Evolutionary conservation across 306 rosid genomes (phyloP).

Genomic region (Corylus avellana): DNA sequence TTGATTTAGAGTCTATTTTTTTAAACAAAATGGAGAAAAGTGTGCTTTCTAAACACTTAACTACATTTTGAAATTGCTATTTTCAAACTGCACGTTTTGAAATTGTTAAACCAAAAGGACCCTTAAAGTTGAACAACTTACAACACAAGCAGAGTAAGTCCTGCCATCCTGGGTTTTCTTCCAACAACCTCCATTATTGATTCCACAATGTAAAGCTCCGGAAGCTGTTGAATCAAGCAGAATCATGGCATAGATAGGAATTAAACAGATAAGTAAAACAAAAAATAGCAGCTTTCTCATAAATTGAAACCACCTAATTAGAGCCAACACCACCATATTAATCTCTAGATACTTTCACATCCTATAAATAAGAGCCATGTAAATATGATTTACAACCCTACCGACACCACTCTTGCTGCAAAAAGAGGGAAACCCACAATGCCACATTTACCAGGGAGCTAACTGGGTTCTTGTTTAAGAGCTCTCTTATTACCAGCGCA

Average conservation of each 20-base stretch:
- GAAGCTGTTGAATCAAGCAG: constrained; percentile 59
- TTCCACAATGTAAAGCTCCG: constrained; percentile 72
- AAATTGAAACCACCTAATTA: constrained; percentile 2
- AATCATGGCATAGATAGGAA: background rate
- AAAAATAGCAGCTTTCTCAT: constrained; percentile 7
- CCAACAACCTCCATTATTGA: constrained; percentile 99
- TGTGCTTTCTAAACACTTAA: too few relatives aligned
- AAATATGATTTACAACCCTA: background rate
- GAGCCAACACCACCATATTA: background rate
- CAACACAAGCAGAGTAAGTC: constrained; percentile 81
- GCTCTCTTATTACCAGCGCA: background rate
- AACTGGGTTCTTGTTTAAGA: background rate
- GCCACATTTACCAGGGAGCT: background rate
- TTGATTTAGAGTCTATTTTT: too few relatives aligned
- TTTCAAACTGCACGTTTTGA: too few relatives aligned
- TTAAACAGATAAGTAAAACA: background rate
- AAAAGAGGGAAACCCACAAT: background rate
- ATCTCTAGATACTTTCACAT: background rate
- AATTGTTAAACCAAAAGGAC: too few relatives aligned
- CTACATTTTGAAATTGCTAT: too few relatives aligned
- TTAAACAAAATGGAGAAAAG: too few relatives aligned
- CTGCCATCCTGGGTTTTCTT: constrained; percentile 47
- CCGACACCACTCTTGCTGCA: background rate
- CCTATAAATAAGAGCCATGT: background rate
- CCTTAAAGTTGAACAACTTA: constrained; percentile 39